phyloP scores from a whole-genome alignment of 1,284 basidiomycete genomes.

The Clitocybe nebularis region DNA sequence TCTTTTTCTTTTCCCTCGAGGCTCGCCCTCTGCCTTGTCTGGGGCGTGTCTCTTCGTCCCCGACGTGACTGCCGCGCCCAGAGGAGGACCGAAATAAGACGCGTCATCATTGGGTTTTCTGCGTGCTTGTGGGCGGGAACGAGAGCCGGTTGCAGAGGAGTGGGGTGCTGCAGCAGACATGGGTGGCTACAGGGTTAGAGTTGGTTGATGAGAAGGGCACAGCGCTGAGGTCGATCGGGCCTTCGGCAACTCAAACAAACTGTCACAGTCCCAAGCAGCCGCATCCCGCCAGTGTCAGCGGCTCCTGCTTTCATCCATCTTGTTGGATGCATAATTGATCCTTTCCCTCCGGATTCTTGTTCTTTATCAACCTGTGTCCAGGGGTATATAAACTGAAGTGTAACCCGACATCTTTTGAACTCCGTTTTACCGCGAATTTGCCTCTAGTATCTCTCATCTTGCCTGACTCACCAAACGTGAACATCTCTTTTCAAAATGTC shows the following conservation, averaged over 20 bases:
- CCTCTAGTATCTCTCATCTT: neutral
- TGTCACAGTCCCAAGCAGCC: no score
- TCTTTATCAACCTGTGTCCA: neutral
- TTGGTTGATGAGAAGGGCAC: conserved; percentile 7
- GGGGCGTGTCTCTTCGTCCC: conserved; percentile 51
- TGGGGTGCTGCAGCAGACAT: conserved; percentile 35
- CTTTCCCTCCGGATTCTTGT: no score
- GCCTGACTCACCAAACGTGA: conserved; percentile 6
- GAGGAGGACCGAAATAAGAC: conserved; percentile 55
- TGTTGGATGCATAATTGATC: no score
- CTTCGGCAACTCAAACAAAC: conserved; percentile 4
- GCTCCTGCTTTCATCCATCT: no score
- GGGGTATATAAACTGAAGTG: neutral
- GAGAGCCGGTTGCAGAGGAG: conserved; percentile 36
- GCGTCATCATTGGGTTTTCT: conserved; percentile 61
- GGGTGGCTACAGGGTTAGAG: conserved; percentile 6
- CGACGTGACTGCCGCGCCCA: conserved; percentile 20
- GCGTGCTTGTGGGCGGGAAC: conserved; percentile 54
- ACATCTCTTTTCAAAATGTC: conserved; percentile 65
- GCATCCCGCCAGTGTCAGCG: no score
- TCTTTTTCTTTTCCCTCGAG: conserved; percentile 66
- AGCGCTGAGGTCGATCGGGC: conserved; percentile 2
- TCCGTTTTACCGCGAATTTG: neutral
- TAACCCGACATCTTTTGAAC: neutral
- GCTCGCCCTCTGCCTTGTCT: conserved; percentile 63